Evolutionary conservation across 805 yeast genomes (phyloP).

Genomic region (Nakazawaea holstii): DNA sequence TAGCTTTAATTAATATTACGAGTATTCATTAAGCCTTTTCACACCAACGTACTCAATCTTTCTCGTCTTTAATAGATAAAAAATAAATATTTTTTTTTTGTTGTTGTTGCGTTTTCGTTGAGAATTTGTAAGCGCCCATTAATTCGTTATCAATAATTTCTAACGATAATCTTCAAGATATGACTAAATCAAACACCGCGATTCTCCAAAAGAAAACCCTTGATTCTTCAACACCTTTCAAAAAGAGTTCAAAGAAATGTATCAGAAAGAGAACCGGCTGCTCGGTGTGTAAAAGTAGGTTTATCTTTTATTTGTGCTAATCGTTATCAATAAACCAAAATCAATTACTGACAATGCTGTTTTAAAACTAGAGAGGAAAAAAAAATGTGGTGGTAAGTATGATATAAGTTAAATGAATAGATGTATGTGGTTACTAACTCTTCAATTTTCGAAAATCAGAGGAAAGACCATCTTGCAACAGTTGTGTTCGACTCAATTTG

Average conservation of each 20-base stretch:
- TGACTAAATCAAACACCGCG: not conserved
- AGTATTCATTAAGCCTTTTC: not conserved
- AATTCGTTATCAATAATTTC: not conserved
- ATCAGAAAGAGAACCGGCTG: conserved; percentile 9
- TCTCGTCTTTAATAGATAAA: too few species aligned
- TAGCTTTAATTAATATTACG: not conserved
- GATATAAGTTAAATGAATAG: not conserved
- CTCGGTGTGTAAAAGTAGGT: conserved; percentile 8
- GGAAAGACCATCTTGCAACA: conserved; percentile 8
- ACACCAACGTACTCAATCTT: too few species aligned
- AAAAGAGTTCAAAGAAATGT: not conserved
- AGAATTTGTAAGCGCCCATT: too few species aligned
- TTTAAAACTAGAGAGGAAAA: conserved; percentile 3
- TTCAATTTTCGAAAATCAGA: not conserved
- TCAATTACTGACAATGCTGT: not conserved
- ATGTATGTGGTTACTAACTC: not conserved
- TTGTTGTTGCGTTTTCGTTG: too few species aligned
- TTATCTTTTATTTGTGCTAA: not conserved
- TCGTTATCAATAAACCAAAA: not conserved
- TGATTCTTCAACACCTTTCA: not conserved
- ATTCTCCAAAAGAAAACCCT: too few species aligned
- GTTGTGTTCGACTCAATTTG: conserved; percentile 6
- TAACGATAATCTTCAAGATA: not conserved
- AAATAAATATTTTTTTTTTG: too few species aligned
- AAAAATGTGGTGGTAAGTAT: conserved; percentile 12